Evolutionary conservation across 768 basidiomycete genomes (phyloP).

Genomic region (Mycena polygramma): DNA sequence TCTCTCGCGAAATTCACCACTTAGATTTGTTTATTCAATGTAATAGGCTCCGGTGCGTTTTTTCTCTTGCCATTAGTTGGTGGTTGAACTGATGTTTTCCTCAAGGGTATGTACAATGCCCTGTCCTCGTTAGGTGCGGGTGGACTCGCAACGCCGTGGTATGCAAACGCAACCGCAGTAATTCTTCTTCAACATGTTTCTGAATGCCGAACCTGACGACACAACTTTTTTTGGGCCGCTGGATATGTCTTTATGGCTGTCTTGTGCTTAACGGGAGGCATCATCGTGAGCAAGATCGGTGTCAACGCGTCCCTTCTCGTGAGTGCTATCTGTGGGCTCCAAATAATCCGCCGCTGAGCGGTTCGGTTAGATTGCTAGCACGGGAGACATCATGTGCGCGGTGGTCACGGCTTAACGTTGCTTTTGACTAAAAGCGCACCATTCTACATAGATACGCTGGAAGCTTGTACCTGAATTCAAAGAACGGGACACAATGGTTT

Average conservation of each 20-base stretch:
- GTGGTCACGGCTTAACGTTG: neutral
- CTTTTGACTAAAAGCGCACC: neutral
- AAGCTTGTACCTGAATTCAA: constrained; percentile 50
- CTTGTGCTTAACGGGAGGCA: constrained; percentile 47
- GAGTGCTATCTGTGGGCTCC: neutral
- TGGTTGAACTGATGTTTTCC: neutral
- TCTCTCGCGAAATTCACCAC: neutral
- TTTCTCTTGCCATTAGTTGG: neutral
- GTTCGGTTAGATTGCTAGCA: constrained; percentile 44
- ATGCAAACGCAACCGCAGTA: constrained; percentile 47
- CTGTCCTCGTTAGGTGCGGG: constrained; percentile 47
- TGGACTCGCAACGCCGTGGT: constrained; percentile 50
- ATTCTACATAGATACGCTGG: constrained; percentile 44
- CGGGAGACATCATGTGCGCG: constrained; percentile 48
- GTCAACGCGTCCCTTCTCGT: constrained; percentile 44
- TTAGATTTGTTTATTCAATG: neutral
- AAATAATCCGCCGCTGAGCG: neutral
- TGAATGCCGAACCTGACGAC: neutral
- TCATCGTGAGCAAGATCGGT: constrained; percentile 51
- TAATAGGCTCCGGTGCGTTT: constrained; percentile 44
- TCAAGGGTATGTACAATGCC: constrained; percentile 51
- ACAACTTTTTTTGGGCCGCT: constrained; percentile 36
- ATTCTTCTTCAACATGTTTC: neutral
- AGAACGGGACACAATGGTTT: constrained; percentile 52
- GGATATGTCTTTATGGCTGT: constrained; percentile 51